Percentiles rank a stretch among this genome's conserved stretches.
Evolutionary conservation across 2,329 filamentous ascomycete genomes (phyloP).

Genomic region (Penicillium brasilianum): DNA sequence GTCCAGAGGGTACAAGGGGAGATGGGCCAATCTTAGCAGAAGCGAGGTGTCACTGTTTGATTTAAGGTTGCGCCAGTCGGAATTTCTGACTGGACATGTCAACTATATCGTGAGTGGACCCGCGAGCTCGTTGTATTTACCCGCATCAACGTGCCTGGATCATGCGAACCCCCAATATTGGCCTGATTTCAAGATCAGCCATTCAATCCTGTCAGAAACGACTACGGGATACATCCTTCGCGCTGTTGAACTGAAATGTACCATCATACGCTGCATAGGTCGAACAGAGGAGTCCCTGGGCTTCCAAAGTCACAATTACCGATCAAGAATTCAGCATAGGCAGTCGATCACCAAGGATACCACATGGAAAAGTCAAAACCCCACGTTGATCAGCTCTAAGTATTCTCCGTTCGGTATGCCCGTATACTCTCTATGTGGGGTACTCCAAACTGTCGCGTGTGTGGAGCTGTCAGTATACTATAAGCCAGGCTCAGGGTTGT

Average conservation of each 20-base stretch:
- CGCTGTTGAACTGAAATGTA: background rate
- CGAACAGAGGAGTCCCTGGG: background rate
- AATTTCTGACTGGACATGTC: no score
- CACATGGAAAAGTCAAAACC: background rate
- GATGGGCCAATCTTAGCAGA: no score
- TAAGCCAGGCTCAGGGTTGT: background rate
- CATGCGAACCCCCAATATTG: background rate
- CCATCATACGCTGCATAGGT: background rate
- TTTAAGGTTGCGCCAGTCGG: no score
- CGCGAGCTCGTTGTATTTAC: background rate
- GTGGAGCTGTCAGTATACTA: background rate
- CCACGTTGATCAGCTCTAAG: conserved; percentile 2
- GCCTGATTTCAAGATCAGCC: background rate
- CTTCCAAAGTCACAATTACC: background rate
- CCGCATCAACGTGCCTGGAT: background rate
- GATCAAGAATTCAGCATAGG: background rate
- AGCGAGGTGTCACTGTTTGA: no score
- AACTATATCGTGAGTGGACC: no score
- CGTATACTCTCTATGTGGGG: background rate
- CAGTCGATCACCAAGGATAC: background rate
- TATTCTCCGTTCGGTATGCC: background rate
- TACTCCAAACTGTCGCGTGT: background rate
- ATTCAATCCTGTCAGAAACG: background rate
- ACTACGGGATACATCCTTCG: no score
- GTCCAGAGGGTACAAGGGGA: no score